Base-by-base conservation (phyloP, 495 filamentous ascomycete genomes). In the Xylaria sp. region DNA sequence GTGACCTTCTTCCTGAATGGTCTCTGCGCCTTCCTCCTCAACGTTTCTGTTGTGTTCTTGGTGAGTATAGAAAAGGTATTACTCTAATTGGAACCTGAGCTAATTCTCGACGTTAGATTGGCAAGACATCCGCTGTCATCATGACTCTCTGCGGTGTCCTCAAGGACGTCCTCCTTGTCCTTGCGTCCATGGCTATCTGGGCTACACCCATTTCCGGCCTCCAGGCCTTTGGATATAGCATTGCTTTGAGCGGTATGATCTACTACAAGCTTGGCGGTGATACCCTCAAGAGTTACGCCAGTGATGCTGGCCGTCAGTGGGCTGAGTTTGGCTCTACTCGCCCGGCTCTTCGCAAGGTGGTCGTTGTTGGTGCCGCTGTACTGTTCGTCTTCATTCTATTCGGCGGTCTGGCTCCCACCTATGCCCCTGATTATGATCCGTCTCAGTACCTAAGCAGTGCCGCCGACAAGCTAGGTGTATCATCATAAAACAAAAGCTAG, bases 131-230 rank as follows among this genome's bases (percentile, higher is more conserved):
- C 0, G 95, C 94, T 61, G 89, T 99, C 53, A 94, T 98, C 78
- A 93, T 98, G 81, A 98, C 96, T 48, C 92, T 99, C 62, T 98
- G 93, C 82, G 96, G 96, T 85, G 95, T 99, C 70, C 90, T 98
- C 78, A 99, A 99, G 88, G 96, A 99, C 86, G 95, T 99, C 74
- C 89, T 99, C 71, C 92, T 99, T 37, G 95, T 99, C 61, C 83
- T 85, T 66, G 93, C 93, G 64, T 97, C 93, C 68, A 96, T 98
- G 88, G 77, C 93, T 71, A 91, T 99, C 81, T 97, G 93, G 91
- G 85, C 90, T 69, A 96, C 93, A 71, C 89, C 90, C 29, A 91
- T 99, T 76, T 88, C 93, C 26, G 80, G 79, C 57, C 89, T 97
- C 57, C 96, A 99, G 84, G 91, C 93, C 83, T 97, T 98, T 84